Base-by-base conservation (phyloP, 176 grass and related monocot species). In the Paspalum vaginatum region DNA sequence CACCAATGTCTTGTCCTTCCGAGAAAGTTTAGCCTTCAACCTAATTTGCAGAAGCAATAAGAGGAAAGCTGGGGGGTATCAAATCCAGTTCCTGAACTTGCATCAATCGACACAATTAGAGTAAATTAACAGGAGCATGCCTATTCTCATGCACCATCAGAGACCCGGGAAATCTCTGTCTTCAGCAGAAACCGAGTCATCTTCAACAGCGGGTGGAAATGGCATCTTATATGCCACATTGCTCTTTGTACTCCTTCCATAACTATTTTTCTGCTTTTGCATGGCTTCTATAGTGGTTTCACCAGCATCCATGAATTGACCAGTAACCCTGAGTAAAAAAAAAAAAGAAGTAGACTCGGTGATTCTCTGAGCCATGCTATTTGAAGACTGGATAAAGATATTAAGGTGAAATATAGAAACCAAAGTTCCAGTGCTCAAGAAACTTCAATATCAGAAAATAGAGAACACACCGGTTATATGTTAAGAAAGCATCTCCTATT, bases 401-500 rank as follows among this genome's bases (percentile, higher is more conserved):
- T 72, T 25, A 1, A 27, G n/a, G 43, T 75, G 49, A 24, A 37
- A 27, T 18, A 81, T 11, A 59, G 22, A 20, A 75, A 26, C 7
- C 66, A 69, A 58, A 55, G 5, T 10, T 59, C 25, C 5, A 27
- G 71, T 65, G 24, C 16, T 75, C 54, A 46, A 26, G 65, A 16
- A 69, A 48, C 6, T 26, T 48, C 43, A 48, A 69, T 69, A 69
- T 44, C 22, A 1, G 9, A 76, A 76, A 55, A 64, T 53, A 38
- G 66, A 70, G 21, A 61, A n/a, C 75, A 73, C 89, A 99, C 97
- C 86, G 79, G 52, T 99, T 72, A 76, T 99, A 99, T n/a, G 86
- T 69, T 79, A 99, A 84, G 69, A 89, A 89, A 84, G 88, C 87
- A 61, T 93, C 90, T 70, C 97, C 97, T 83, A 99, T 93, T 76